Conservation (phyloP, 257 asterid species). For the Asclepias syriaca region DNA sequence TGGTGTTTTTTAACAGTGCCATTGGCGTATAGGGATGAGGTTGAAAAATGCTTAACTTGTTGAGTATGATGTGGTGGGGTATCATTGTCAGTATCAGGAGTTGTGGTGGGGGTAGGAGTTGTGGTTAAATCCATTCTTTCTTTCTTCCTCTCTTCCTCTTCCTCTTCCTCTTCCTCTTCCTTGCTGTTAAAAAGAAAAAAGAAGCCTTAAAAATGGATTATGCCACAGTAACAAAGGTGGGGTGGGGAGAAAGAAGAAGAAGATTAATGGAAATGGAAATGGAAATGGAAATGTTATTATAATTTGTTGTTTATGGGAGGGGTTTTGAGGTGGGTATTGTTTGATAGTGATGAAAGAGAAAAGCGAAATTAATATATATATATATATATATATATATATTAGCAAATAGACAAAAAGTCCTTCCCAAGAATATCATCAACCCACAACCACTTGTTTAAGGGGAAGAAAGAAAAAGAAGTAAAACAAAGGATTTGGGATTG, state of each 20-base stretch:
- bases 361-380: too few species aligned
- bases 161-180: too few species aligned
- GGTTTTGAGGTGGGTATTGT: conserved; percentile 13
- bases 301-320: too few species aligned
- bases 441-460: conserved; percentile 38
- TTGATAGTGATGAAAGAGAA: conserved; percentile 26
- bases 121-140: conserved; percentile 36
- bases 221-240: neutral
- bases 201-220: too few species aligned
- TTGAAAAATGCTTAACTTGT: conserved; percentile 26
- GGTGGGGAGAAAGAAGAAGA: too few species aligned
- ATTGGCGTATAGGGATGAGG: conserved; percentile 16
- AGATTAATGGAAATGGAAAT: conserved; percentile 19
- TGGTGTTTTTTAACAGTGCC: conserved; percentile 25
- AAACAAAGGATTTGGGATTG: neutral
- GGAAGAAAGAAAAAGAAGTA: neutral
- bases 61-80: conserved; percentile 52
- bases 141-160: too few species aligned
- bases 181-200: too few species aligned
- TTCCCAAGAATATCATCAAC: conserved; percentile 43
- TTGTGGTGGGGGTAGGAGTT: conserved; percentile 31
- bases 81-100: conserved; percentile 44
- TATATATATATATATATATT: too few species aligned
- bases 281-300: conserved; percentile 15
- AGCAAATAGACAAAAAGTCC: conserved; percentile 40